Evolutionary conservation across 768 basidiomycete genomes (phyloP), one percentile per base, ranked within the genome.

Genomic region (Boletales sp.): DNA sequence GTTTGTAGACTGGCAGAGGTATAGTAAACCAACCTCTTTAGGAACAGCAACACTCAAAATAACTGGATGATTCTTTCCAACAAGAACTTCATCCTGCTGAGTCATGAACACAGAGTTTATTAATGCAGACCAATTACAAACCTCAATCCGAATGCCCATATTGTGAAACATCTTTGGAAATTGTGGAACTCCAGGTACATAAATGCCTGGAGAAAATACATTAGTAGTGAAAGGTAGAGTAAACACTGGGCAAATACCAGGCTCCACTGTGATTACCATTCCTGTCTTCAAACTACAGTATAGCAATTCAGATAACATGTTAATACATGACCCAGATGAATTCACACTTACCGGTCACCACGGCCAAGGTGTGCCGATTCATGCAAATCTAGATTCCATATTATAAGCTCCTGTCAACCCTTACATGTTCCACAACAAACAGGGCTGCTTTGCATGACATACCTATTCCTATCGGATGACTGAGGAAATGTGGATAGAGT

Each of bases 221-320:
- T 55, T 24, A 50, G 39, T 27, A 47, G 30, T 54, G 19, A 32
- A 11, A 39, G 24, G 32, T 15, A 29, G 35, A 10, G 44, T 35
- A 36, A 41, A 31, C 8, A 9, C 32, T 29, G 27, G 30, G 45
- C 55, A 46, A 47, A 1, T 57, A 83, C 87, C 90, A 51, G 91
- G 92, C 62, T 97, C 94, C 51, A 97, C 79, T 1, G 94, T 97
- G 39, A 97, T 82, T 8, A 97, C 90, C 83, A 93, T 97, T 0
- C 94, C 94, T 8, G 77, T 76, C 53, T 83, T 77, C 48, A 97
- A 65, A 21, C 92, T 34, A 14, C 32, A 43, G 38, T 18, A 46
- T 37, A 38, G 18, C 14, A 38, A 29, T 43, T 39, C 56, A 51
- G 53, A 48, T 50, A 42, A 54, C 40, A 44, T 18, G 41, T 35